Evolutionary conservation across 2,329 filamentous ascomycete species (phyloP).

Genomic region (Ceratocystis huliohia): DNA sequence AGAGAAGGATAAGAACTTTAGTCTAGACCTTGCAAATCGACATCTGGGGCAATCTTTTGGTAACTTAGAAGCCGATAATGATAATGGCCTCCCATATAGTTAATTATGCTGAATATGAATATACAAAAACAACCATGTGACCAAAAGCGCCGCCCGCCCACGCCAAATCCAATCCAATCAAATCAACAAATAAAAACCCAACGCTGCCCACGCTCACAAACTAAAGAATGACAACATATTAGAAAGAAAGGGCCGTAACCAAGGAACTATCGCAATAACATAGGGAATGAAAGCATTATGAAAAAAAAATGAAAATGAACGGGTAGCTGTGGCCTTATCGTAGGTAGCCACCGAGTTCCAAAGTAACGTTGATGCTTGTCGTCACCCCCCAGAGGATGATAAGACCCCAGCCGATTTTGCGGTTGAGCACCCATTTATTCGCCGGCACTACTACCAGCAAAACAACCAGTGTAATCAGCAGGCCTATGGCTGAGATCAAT

Average conservation of each 20-base stretch:
- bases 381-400: constrained; percentile 70
- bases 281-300: background rate
- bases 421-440: constrained; percentile 76
- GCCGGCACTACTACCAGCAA: constrained; percentile 69
- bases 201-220: background rate
- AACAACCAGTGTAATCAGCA: constrained; percentile 66
- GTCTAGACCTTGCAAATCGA: too few species aligned
- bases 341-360: constrained; percentile 52
- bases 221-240: background rate
- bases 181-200: background rate
- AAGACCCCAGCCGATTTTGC: constrained; percentile 66
- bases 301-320: background rate
- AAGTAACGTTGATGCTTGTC: constrained; percentile 66
- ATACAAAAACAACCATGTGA: background rate
- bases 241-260: background rate
- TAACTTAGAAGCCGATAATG: too few species aligned
- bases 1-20: too few species aligned
- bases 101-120: background rate
- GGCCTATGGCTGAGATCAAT: constrained; percentile 69
- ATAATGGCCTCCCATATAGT: too few species aligned
- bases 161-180: background rate
- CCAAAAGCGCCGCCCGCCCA: background rate
- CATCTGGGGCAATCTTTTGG: too few species aligned
- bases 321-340: constrained; percentile 29
- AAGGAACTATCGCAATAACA: background rate